Conservation (phyloP, 208 protist genomes). For the Crithidia brevicula region DNA sequence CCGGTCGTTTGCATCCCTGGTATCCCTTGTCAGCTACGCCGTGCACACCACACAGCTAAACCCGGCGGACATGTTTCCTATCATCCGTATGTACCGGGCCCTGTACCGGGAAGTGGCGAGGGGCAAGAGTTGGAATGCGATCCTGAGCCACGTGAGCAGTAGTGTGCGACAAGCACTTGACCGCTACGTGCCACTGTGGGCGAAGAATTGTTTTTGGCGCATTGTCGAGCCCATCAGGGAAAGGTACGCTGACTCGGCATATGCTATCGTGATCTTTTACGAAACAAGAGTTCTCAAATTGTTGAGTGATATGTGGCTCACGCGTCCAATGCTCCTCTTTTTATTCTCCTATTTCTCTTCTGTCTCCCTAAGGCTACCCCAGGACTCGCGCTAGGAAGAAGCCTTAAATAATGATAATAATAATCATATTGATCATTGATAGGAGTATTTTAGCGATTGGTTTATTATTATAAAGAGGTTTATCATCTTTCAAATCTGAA, state of each 20-base stretch:
- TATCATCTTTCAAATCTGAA: no score
- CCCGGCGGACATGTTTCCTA: not conserved
- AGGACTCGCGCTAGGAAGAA: no score
- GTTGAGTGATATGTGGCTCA: no score
- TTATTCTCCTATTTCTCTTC: no score
- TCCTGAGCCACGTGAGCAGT: not conserved
- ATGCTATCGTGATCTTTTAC: not conserved
- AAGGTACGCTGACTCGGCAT: constrained; percentile 5
- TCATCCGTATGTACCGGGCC: constrained; percentile 1
- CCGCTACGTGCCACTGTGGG: not conserved
- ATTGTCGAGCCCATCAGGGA: not conserved
- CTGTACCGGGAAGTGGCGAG: not conserved
- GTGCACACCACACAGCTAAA: constrained; percentile 21
- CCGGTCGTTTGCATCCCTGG: constrained; percentile 2
- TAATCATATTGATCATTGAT: no score
- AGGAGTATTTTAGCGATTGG: no score
- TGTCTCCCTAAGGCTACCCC: no score
- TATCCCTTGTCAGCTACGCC: constrained; percentile 6
- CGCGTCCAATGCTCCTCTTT: no score
- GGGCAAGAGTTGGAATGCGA: constrained; percentile 1
- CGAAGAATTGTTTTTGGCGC: not conserved
- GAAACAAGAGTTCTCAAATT: no score
- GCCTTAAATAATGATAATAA: no score
- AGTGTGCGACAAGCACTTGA: not conserved
- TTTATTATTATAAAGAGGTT: no score